A percentile compares a stretch with the other conserved stretches of the same genome.
Conservation (phyloP, 768 basidiomycete genomes). For the Royoungia palumana region DNA sequence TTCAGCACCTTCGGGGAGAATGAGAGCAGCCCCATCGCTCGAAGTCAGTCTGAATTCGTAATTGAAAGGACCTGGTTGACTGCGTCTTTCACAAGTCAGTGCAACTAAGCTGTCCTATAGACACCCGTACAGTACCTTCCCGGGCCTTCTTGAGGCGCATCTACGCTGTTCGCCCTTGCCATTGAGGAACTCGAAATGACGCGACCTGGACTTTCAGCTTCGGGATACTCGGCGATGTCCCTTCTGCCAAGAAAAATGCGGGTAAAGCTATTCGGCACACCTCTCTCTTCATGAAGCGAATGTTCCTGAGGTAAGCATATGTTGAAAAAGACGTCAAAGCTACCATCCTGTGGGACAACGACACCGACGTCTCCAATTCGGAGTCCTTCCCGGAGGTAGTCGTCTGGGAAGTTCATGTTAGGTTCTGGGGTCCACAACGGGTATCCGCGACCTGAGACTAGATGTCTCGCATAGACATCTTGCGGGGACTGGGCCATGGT, state of each 20-base stretch:
- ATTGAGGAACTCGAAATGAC: slow-evolving; percentile 9
- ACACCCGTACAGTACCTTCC: too few species aligned
- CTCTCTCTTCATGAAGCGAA: slow-evolving; percentile 2
- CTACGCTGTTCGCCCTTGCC: background rate
- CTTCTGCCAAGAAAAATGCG: slow-evolving; percentile 16
- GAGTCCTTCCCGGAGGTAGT: slow-evolving; percentile 24
- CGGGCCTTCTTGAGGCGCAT: background rate
- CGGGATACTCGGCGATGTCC: slow-evolving; percentile 8
- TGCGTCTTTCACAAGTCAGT: too few species aligned
- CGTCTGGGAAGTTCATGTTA: slow-evolving; percentile 18
- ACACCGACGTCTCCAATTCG: slow-evolving; percentile 30
- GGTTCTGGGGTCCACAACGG: slow-evolving; percentile 21
- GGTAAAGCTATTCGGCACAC: slow-evolving; percentile 25
- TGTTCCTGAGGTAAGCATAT: slow-evolving; percentile 30
- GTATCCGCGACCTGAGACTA: slow-evolving; percentile 23
- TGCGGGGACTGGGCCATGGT: slow-evolving; percentile 6
- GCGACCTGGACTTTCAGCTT: slow-evolving; percentile 6
- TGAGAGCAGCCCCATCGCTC: slow-evolving; percentile 27
- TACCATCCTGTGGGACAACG: slow-evolving; percentile 24
- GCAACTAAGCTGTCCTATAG: too few species aligned
- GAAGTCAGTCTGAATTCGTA: slow-evolving; percentile 7
- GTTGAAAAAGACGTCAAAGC: slow-evolving; percentile 37
- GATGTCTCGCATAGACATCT: slow-evolving; percentile 10
- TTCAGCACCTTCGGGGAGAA: slow-evolving; percentile 29
- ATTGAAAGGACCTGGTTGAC: too few species aligned